phyloP scores from a whole-genome alignment of 768 basidiomycete genomes.

The Termitomyces titanicus region DNA sequence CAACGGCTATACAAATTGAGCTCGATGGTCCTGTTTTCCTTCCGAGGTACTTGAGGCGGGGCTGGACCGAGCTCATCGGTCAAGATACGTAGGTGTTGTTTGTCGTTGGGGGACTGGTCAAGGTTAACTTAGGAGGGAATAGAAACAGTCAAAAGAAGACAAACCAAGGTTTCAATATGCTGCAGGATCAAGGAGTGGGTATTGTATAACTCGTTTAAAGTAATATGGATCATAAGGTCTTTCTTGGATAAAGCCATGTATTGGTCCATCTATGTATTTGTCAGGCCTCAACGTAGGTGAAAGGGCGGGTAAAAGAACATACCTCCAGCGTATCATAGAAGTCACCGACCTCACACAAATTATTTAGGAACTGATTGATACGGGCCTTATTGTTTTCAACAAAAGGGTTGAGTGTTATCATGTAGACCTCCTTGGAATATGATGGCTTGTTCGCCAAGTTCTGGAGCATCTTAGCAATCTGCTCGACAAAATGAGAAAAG shows the following conservation, averaged over 20 bases:
- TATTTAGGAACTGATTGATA: conserved; percentile 96
- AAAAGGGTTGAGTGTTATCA: conserved; percentile 98
- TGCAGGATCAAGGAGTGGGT: conserved; percentile 94
- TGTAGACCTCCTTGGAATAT: conserved; percentile 96
- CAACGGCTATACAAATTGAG: conserved; percentile 93
- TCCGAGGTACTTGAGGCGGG: conserved; percentile 93
- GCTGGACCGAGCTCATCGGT: conserved; percentile 95
- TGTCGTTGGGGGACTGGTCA: conserved; percentile 89
- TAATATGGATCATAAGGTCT: conserved; percentile 97
- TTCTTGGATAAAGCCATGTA: conserved; percentile 99
- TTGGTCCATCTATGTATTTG: conserved; percentile 85
- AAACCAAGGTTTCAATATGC: conserved; percentile 90
- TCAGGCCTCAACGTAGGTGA: background rate
- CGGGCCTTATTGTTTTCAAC: conserved; percentile 98
- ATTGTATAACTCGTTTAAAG: conserved; percentile 98
- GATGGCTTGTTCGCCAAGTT: conserved; percentile 99
- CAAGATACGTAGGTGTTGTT: conserved; percentile 93
- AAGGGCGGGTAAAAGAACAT: conserved; percentile 14
- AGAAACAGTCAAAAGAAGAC: conserved; percentile 23
- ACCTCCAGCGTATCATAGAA: conserved; percentile 99
- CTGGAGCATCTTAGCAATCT: conserved; percentile 99
- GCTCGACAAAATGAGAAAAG: conserved; percentile 6
- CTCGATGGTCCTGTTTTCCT: conserved; percentile 95
- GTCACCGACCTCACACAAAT: conserved; percentile 96
- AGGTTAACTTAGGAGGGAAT: background rate